phyloP scores from a whole-genome alignment of 495 filamentous ascomycete genomes.

The Evernia prunastri region DNA sequence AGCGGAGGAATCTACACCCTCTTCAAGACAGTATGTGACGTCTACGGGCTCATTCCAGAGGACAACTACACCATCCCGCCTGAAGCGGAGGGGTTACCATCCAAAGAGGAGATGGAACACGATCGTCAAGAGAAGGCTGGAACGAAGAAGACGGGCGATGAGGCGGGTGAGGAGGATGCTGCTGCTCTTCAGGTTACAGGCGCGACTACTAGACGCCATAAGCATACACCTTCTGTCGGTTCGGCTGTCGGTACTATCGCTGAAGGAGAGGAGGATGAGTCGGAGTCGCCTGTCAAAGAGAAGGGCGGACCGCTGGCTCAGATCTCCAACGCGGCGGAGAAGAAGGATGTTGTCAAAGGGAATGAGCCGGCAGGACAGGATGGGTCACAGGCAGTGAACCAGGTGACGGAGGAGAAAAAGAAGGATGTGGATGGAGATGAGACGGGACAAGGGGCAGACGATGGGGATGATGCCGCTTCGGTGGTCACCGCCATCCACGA shows the following conservation, averaged over 20 bases:
- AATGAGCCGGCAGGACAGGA: not conserved
- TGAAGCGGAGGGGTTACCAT: constrained; percentile 68
- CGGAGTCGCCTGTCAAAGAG: constrained; percentile 14
- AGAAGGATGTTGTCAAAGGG: constrained; percentile 13
- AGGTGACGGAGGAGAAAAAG: constrained; percentile 3
- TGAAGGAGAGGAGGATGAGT: constrained; percentile 63
- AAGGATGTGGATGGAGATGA: not conserved
- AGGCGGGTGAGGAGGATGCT: constrained; percentile 27
- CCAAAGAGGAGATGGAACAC: constrained; percentile 15
- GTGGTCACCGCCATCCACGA: not conserved
- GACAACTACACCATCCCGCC: constrained; percentile 94
- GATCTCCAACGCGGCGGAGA: constrained; percentile 20
- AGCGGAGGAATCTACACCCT: constrained; percentile 84
- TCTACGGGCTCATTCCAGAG: constrained; percentile 77
- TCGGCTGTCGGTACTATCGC: constrained; percentile 63
- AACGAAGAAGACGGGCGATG: constrained; percentile 70
- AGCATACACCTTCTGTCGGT: constrained; percentile 68
- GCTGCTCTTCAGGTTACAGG: constrained; percentile 42
- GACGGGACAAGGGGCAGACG: not conserved
- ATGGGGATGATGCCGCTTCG: not conserved
- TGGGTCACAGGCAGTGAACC: not conserved
- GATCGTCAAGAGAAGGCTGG: constrained; percentile 11
- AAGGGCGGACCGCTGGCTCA: constrained; percentile 16
- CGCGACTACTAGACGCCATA: constrained; percentile 67
- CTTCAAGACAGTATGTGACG: constrained; percentile 94